These are phyloP conservation scores for Paracamarosporium sp. DNA, from an alignment of 2,329 filamentous ascomycete genomes.

Conservation along the genomic window DNA sequence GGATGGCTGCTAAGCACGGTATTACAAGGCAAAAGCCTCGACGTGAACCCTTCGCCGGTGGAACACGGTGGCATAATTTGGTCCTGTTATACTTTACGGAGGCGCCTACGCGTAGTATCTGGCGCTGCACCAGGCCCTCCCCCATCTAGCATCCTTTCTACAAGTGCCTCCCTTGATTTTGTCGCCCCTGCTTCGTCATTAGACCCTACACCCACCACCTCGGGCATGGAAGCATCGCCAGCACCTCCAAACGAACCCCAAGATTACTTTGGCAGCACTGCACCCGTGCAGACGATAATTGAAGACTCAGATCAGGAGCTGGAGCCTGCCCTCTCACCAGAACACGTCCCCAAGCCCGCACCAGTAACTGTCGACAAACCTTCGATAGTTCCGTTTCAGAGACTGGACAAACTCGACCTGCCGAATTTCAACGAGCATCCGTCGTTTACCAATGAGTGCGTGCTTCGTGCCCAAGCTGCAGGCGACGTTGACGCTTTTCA, in stretches of 20 bases:
- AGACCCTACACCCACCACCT: conserved; percentile 15
- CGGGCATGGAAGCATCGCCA: conserved; percentile 13
- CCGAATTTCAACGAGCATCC: conserved; percentile 28
- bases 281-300: conserved; percentile 17
- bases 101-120: conserved; percentile 72
- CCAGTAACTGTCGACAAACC: background rate
- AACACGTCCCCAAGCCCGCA: conserved; percentile 9
- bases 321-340: conserved; percentile 13
- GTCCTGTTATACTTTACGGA: conserved; percentile 73
- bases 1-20: conserved; percentile 69
- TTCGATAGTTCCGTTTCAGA: conserved; percentile 9
- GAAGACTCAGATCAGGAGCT: conserved; percentile 17
- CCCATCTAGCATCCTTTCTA: conserved; percentile 31
- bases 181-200: conserved; percentile 32
- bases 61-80: conserved; percentile 71
- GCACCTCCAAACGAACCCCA: conserved; percentile 36
- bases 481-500: conserved; percentile 49
- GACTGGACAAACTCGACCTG: conserved; percentile 23
- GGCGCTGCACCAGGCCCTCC: conserved; percentile 44
- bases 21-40: conserved; percentile 60
- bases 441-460: conserved; percentile 49
- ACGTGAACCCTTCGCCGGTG: conserved; percentile 56
- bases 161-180: conserved; percentile 43
- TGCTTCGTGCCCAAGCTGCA: conserved; percentile 47
- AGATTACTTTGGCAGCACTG: conserved; percentile 52